Base-by-base conservation (phyloP, 177 flowering plant genomes). In the Vitis hybrid region DNA sequence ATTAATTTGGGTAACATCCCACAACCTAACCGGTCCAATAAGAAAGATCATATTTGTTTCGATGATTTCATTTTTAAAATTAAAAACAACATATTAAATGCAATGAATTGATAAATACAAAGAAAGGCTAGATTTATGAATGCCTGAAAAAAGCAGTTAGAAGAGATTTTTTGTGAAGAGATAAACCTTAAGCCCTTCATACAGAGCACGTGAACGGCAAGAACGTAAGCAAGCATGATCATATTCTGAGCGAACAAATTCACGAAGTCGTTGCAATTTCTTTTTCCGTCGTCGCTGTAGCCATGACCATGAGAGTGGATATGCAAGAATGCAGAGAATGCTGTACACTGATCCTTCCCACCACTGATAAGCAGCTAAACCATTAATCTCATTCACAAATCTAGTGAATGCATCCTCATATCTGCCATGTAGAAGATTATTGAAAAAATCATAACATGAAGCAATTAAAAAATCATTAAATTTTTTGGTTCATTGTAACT, bases 291-390 rank as follows among this genome's bases (percentile, higher is more conserved):
- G 81, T 91, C 93, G 89, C 71, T 94, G 97, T 79, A 82, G 90
- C 99, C 99, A 96, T 69, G 99, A 86, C 93, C 94, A 89, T 61
- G 98, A 94, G 71, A 94, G 88, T 14, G 99, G 99, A 81, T 92
- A 96, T 20, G 86, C 90, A 65, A 94, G 73, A 69, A 88, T 59
- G 69, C 84, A 90, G 16, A 96, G 92, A 68, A 96, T 87, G 74
- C 87, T 87, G 77, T 85, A 80, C 34, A 91, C 77, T 16, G 98
- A 90, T 71, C 99, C 99, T 73, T 96, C 99, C 99, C 99, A 96
- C 99, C 98, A 94, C 16, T 96, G 97, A 78, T 92, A 96, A 71
- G 94, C 74, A 61, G 97, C 96, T 78, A 96, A 73, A 66, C 85
- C 87, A 85, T 96, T 96, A 13, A 94, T 91, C 77, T 96, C 99